Evolutionary conservation across 805 yeast species (phyloP).

Genomic region (Blastobotrys terrestris): DNA sequence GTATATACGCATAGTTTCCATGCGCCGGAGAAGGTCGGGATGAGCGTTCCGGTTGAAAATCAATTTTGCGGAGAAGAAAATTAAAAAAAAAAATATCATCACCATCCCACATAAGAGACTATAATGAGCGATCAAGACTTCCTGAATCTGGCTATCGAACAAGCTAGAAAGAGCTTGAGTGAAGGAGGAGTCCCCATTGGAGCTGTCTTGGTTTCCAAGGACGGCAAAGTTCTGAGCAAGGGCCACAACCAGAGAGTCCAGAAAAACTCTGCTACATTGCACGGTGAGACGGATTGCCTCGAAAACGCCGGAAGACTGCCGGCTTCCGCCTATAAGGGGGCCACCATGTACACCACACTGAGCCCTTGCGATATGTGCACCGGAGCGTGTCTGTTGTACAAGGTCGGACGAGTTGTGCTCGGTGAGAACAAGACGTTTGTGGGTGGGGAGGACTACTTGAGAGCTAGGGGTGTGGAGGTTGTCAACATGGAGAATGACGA

Average conservation of each 20-base stretch:
- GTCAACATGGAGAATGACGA: conserved; percentile 28
- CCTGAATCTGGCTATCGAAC: neutral
- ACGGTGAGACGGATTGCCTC: conserved; percentile 86
- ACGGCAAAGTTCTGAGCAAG: conserved; percentile 74
- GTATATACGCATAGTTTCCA: too few relatives aligned
- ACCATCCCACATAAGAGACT: neutral
- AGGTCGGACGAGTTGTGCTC: conserved; percentile 76
- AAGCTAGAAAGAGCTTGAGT: conserved; percentile 40
- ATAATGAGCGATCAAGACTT: neutral
- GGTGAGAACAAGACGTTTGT: conserved; percentile 81
- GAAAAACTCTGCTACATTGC: conserved; percentile 74
- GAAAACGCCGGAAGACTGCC: conserved; percentile 88
- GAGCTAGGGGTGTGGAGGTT: conserved; percentile 52
- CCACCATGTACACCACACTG: conserved; percentile 87
- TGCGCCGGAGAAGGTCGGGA: neutral
- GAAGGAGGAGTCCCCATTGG: conserved; percentile 96
- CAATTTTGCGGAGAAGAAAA: neutral
- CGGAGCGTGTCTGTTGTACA: conserved; percentile 87
- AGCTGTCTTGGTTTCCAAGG: conserved; percentile 64
- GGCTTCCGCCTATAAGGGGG: conserved; percentile 69
- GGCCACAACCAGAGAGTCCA: conserved; percentile 93
- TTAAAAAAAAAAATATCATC: conserved; percentile 4
- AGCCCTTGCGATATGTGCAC: conserved; percentile 96
- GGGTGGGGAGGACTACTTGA: conserved; percentile 78
- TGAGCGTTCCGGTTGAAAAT: too few relatives aligned